phyloP scores from a whole-genome alignment of 768 basidiomycete genomes.

The Lactarius quietus region DNA sequence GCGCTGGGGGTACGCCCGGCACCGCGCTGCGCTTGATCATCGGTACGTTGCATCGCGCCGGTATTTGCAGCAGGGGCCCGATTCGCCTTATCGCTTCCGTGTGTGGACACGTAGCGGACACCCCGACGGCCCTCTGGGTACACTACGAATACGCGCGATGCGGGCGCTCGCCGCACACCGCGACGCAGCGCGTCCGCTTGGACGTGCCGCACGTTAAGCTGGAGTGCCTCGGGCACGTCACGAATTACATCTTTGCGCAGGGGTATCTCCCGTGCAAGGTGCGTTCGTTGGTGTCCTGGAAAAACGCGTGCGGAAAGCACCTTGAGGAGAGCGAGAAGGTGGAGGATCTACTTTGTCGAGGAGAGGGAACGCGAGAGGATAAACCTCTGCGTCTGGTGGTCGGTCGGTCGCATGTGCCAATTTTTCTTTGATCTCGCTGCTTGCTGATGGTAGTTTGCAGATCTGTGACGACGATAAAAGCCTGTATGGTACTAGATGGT shows the following conservation, averaged over 20 bases:
- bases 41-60: slow-evolving; percentile 33
- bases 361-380: slow-evolving; percentile 37
- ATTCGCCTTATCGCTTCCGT: background rate
- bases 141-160: slow-evolving; percentile 41
- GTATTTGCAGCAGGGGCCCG: background rate
- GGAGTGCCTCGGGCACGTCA: slow-evolving; percentile 45
- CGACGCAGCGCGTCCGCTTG: slow-evolving; percentile 44
- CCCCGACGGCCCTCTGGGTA: slow-evolving; percentile 43
- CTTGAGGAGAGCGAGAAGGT: slow-evolving; percentile 32
- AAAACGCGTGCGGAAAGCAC: slow-evolving; percentile 36
- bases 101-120: slow-evolving; percentile 35
- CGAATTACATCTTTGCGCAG: slow-evolving; percentile 44
- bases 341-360: slow-evolving; percentile 31
- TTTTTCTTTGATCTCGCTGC: background rate
- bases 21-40: slow-evolving; percentile 45
- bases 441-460: background rate
- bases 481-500: background rate
- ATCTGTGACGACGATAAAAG: background rate
- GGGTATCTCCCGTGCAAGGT: slow-evolving; percentile 38
- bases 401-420: slow-evolving; percentile 27
- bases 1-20: slow-evolving; percentile 42
- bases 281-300: slow-evolving; percentile 42
- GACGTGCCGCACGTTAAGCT: slow-evolving; percentile 32
- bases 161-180: slow-evolving; percentile 29
- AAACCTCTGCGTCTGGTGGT: slow-evolving; percentile 39